Evolutionary conservation across 768 basidiomycete genomes (phyloP), one percentile per base, ranked within the genome.

Genomic region (Chlorophyllum brunneum): DNA sequence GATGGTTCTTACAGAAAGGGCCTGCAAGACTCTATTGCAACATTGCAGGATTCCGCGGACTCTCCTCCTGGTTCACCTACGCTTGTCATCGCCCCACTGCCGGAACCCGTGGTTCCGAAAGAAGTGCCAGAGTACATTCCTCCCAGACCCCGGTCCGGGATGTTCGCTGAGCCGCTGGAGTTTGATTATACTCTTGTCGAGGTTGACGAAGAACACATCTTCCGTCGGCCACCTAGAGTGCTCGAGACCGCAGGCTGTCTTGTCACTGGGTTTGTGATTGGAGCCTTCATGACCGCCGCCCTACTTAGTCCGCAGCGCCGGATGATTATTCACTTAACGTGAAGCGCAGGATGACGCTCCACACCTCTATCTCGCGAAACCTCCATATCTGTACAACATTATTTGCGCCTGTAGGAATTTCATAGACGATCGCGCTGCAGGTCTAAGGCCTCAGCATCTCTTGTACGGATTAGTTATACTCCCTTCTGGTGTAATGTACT

Each of bases 211-310:
- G 47, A 54, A 31, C 42, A 43, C 2, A 37, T 48, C 3, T 37
- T 46, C 40, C 49, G 48, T 18, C 60, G 60, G 7, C 49, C 65
- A 16, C 55, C 60, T 5, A 58, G 54, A 18, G 58, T 68, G 16
- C 57, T 60, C 4, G 72, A 73, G 36, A 70, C 67, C 4, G 68
- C 72, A 3, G 70, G 70, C 9, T 70, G 67, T 51, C 54, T 73
- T 15, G 68, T 73, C 22, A 70, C 83, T 18, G 85, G 84, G 31
- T 80, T 86, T 59, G 67, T 86, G 43, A 61, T 69, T 36, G 69
- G 69, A 18, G 67, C 69, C 7, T 64, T 69, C 50, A 56, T 68
- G 31, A 70, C 69, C 5, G 55, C 68, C 15, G 63, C 65, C 42
- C 44, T 70, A 8, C 59, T 70, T 40, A 62, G 66, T 11, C 65